Percentiles rank a stretch among this genome's conserved stretches.
Evolutionary conservation across 345 rosid species (phyloP).

Genomic region (Clarkia xantiana): DNA sequence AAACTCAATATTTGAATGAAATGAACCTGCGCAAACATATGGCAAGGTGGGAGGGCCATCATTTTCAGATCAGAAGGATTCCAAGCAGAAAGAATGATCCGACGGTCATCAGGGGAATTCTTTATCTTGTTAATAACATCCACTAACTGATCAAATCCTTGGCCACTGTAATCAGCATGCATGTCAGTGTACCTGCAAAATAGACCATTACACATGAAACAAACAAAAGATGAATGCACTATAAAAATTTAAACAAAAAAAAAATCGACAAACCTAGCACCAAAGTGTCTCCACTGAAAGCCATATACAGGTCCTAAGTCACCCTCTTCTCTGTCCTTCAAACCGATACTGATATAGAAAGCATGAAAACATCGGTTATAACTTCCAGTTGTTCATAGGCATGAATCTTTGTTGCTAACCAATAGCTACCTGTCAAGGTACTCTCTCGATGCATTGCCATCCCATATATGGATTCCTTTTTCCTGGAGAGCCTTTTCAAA

Average conservation of each 20-base stretch:
- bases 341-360: constrained; percentile 40
- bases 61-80: constrained; percentile 84
- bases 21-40: constrained; percentile 90
- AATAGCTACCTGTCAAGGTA: constrained; percentile 65
- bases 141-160: constrained; percentile 89
- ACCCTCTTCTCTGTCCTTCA: constrained; percentile 78
- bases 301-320: constrained; percentile 96
- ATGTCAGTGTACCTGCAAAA: constrained; percentile 66
- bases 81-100: constrained; percentile 92
- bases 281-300: constrained; percentile 99
- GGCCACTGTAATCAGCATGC: constrained; percentile 89
- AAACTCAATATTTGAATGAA: background rate
- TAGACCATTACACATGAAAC: constrained; percentile 1
- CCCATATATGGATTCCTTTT: constrained; percentile 89
- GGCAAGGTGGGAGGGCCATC: constrained; percentile 99
- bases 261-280: constrained; percentile 54
- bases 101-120: constrained; percentile 77
- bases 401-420: no score
- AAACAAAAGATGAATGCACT: constrained; percentile 2
- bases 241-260: constrained; percentile 3
- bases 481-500: constrained; percentile 72
- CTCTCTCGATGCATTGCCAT: constrained; percentile 84
- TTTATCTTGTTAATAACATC: constrained; percentile 87
- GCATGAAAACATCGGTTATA: background rate
- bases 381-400: no score